Evolutionary conservation across 2,329 filamentous ascomycete genomes (phyloP), one percentile per base, ranked within the genome.

Genomic region (Tolypocladium endophyticum): DNA sequence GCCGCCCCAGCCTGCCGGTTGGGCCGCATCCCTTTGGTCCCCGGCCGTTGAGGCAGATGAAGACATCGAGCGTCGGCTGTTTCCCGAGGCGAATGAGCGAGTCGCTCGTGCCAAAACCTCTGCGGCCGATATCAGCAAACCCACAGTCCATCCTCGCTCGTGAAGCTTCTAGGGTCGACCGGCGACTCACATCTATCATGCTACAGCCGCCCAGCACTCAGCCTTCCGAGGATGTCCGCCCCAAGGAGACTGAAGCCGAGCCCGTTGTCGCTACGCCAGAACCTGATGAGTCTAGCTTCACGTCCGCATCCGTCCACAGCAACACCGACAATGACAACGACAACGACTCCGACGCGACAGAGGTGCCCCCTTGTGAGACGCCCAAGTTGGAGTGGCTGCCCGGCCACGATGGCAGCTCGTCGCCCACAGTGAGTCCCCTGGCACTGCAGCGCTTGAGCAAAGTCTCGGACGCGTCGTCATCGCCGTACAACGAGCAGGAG

Each of bases 401-500:
- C 4, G 55, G 50, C 57, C 36, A 56, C 18, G 45, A 61, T 20
- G 20, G 54, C 56, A 56, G 58, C 36, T 39, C 43, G 28, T 63
- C 64, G 14, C 59, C 58, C 14, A 59, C 64, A 12, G 50, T 53
- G 4, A 64, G 62, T 28, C 62, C 59, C 16, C 25, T 39, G 52
- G 59, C 62, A 2, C 58, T 61, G 1, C 58, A 16, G 30, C 58
- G 41, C 38, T 16, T 33, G 7, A 60, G 55, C 38, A 25, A 38
- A 12, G 57, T 43, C 6, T 59, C 60, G 20, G 64, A 65, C 9
- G 59, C 66, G 36, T 66, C 68, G 8, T 71, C 71, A 0, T 70
- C 71, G 38, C 68, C 71, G 1, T 73, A 69, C 47, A 69, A 69
- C 53, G 72, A 74, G 56, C 63, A 68, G 4, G 71, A 75, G 6